A percentile compares a stretch with the other conserved stretches of the same genome.
Conservation (phyloP, 345 rosid species). For the Luvunga scandens region DNA sequence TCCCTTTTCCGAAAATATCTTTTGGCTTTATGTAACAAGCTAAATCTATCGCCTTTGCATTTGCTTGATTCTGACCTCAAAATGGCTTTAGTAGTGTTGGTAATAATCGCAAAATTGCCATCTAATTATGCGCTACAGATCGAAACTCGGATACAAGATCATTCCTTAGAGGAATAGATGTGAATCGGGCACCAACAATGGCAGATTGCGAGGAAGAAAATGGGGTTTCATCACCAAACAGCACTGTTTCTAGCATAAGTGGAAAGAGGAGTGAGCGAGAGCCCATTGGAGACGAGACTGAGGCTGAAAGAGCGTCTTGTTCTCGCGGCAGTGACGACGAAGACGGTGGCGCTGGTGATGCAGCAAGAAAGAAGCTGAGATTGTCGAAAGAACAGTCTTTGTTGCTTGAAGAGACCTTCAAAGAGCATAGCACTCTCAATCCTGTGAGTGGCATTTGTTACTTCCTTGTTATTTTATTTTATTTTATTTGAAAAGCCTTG, state of each 20-base stretch:
- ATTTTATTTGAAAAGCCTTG: too few species aligned
- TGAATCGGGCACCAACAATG: slow-evolving; percentile 46
- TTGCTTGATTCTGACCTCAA: too few species aligned
- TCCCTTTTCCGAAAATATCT: background rate
- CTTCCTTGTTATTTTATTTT: slow-evolving; percentile 4
- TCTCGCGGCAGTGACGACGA: slow-evolving; percentile 73
- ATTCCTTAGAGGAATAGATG: slow-evolving; percentile 53
- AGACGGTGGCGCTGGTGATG: slow-evolving; percentile 59
- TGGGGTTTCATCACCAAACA: slow-evolving; percentile 75
- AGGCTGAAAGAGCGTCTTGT: slow-evolving; percentile 68
- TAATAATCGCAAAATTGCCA: background rate
- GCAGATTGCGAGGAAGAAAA: slow-evolving; percentile 56
- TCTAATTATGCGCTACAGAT: slow-evolving; percentile 29
- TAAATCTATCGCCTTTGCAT: background rate
- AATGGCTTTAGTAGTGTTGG: background rate
- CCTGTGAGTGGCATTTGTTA: slow-evolving; percentile 63
- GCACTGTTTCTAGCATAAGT: slow-evolving; percentile 72
- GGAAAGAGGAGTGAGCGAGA: slow-evolving; percentile 79
- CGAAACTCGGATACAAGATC: slow-evolving; percentile 45
- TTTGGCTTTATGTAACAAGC: background rate
- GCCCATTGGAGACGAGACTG: slow-evolving; percentile 47
- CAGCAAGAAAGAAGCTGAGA: slow-evolving; percentile 77
- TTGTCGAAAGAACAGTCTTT: slow-evolving; percentile 76
- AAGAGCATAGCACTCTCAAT: slow-evolving; percentile 79
- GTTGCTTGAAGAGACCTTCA: slow-evolving; percentile 83